Evolutionary conservation across 495 filamentous ascomycete species (phyloP).

Genomic region (Daldinia childiae): DNA sequence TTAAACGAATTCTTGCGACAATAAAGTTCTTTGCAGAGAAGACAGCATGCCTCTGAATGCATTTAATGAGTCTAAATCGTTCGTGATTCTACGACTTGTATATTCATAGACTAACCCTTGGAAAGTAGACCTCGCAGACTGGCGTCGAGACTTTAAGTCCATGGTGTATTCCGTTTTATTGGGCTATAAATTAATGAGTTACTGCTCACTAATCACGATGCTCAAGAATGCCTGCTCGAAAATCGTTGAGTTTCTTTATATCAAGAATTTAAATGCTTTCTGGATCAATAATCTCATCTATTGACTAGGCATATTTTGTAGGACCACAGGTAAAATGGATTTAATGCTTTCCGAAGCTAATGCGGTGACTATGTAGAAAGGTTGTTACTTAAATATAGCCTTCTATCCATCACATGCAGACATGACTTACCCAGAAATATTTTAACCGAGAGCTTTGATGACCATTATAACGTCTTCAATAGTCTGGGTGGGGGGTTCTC

Average conservation of each 20-base stretch:
- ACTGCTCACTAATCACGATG: neutral
- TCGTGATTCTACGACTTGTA: neutral
- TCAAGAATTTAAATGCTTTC: neutral
- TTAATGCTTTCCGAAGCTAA: neutral
- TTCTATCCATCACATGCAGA: neutral
- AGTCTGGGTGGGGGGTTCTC: conserved; percentile 24
- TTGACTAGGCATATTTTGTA: neutral
- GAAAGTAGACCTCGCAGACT: neutral
- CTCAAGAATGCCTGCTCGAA: no score
- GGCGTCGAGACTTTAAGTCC: neutral
- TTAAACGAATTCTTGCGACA: neutral
- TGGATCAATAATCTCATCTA: neutral
- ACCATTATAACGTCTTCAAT: neutral
- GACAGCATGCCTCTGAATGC: neutral
- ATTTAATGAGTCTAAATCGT: neutral
- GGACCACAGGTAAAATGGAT: neutral
- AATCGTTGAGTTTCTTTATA: neutral
- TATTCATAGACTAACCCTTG: neutral
- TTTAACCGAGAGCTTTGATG: neutral
- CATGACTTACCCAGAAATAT: neutral
- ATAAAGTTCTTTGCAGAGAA: neutral
- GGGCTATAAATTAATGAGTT: neutral
- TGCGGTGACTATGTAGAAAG: neutral
- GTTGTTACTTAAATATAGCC: no score
- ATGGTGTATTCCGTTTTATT: neutral